A percentile compares a stretch with the other conserved stretches of the same genome.
phyloP scores from a whole-genome alignment of 768 basidiomycete genomes.

The Sporobolomyces phaffii region DNA sequence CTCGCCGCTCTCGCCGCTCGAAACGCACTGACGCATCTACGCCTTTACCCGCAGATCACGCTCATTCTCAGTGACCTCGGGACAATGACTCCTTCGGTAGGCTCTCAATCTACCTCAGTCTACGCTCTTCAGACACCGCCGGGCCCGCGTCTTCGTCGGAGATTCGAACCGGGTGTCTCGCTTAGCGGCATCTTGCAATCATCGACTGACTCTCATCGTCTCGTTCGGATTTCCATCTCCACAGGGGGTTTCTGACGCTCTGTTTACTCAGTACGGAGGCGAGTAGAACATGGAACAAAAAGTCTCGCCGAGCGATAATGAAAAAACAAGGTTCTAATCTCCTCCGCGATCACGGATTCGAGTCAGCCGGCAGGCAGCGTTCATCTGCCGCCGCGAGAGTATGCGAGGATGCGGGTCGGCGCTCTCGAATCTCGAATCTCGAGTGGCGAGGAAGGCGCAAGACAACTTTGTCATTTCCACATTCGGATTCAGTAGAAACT shows the following conservation, averaged over 20 bases:
- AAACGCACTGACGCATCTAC: too few relatives aligned
- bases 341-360: too few relatives aligned
- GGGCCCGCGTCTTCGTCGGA: neutral
- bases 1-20: too few relatives aligned
- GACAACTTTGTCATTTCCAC: neutral
- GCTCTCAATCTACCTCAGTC: slow-evolving; percentile 14
- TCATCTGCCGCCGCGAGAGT: too few relatives aligned
- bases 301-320: neutral
- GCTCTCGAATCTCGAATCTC: too few relatives aligned
- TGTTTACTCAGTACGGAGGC: slow-evolving; percentile 17
- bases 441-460: too few relatives aligned
- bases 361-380: too few relatives aligned
- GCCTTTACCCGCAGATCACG: slow-evolving; percentile 47
- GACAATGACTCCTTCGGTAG: slow-evolving; percentile 60
- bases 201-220: too few relatives aligned
- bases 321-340: neutral
- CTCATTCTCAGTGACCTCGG: slow-evolving; percentile 93
- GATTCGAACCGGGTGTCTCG: slow-evolving; percentile 56
- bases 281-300: slow-evolving; percentile 3
- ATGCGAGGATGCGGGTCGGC: too few relatives aligned
- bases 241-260: slow-evolving; percentile 28
- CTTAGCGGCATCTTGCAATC: too few relatives aligned
- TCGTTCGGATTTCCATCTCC: slow-evolving; percentile 68
- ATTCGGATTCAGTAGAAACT: neutral
- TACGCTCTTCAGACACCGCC: neutral